These are phyloP conservation scores for Ehretia macrophylla DNA, from an alignment of 257 asterid genomes.

Conservation along the genomic window DNA sequence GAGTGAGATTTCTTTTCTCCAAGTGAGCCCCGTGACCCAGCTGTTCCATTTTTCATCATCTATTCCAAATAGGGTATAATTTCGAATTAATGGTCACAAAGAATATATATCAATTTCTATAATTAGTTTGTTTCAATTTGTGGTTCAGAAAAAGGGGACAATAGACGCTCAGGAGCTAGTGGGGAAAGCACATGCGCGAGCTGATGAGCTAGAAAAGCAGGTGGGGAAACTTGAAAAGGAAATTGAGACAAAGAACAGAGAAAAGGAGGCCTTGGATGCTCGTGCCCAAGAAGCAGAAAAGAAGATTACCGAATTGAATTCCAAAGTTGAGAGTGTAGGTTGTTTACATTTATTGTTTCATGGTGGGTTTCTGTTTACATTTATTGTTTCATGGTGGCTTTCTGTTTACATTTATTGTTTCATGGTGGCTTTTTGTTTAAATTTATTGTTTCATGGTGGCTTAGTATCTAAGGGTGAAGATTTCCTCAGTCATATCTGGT, in stretches of 20 bases:
- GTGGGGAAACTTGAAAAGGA: slow-evolving; percentile 58
- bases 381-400: no score
- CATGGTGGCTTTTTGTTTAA: no score
- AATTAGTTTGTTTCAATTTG: slow-evolving; percentile 3
- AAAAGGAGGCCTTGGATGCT: slow-evolving; percentile 49
- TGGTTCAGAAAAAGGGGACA: slow-evolving; percentile 49
- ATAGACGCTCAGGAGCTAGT: slow-evolving; percentile 55
- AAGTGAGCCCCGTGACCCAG: slow-evolving; percentile 39
- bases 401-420: no score
- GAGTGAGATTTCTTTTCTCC: slow-evolving; percentile 63
- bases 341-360: background rate
- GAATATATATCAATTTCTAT: background rate
- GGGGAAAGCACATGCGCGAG: slow-evolving; percentile 68
- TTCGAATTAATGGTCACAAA: background rate
- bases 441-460: background rate
- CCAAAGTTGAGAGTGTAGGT: slow-evolving; percentile 58
- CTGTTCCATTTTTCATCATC: background rate
- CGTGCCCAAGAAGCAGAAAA: slow-evolving; percentile 56
- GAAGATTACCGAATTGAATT: slow-evolving; percentile 43
- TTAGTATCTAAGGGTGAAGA: background rate
- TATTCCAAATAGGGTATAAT: background rate
- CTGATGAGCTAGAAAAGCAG: slow-evolving; percentile 62
- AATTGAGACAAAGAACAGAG: slow-evolving; percentile 40
- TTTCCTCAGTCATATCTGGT: no score
- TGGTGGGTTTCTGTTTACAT: no score